Percentiles rank a stretch among this genome's conserved stretches.
Evolutionary conservation across 176 grass and related monocot species (phyloP).

Genomic region (Cymbopogon citratus): DNA sequence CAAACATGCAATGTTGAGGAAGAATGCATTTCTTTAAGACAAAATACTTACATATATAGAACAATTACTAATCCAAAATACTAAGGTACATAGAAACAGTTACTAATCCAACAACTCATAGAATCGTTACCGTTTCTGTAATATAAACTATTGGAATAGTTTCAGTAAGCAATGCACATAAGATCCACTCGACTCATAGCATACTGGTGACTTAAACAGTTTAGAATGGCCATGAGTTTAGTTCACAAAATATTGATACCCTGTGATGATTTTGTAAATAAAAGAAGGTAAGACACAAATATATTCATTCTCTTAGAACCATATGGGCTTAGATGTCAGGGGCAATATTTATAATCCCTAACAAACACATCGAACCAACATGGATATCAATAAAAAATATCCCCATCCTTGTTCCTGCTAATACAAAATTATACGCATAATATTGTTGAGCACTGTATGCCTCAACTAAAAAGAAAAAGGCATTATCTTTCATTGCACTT

Average conservation of each 20-base stretch:
- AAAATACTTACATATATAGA: not conserved
- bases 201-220: not conserved
- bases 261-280: not conserved
- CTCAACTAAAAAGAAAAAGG: not conserved
- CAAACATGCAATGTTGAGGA: not conserved
- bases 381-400: not conserved
- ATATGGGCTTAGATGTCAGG: not conserved
- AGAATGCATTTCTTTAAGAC: not conserved
- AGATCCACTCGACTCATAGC: not conserved
- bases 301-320: not conserved
- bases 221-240: not conserved
- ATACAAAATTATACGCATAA: no score
- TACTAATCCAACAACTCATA: not conserved
- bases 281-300: not conserved
- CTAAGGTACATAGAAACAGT: not conserved
- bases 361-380: not conserved
- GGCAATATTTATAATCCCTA: not conserved
- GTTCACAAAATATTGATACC: not conserved
- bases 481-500: not conserved
- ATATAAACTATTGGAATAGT: not conserved
- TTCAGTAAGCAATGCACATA: not conserved
- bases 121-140: not conserved
- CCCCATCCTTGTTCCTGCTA: not conserved
- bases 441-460: not conserved
- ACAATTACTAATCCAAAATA: not conserved